Evolutionary conservation across 345 rosid species (phyloP), one percentile per base, ranked within the genome.

Genomic region (Boechera retrofracta): DNA sequence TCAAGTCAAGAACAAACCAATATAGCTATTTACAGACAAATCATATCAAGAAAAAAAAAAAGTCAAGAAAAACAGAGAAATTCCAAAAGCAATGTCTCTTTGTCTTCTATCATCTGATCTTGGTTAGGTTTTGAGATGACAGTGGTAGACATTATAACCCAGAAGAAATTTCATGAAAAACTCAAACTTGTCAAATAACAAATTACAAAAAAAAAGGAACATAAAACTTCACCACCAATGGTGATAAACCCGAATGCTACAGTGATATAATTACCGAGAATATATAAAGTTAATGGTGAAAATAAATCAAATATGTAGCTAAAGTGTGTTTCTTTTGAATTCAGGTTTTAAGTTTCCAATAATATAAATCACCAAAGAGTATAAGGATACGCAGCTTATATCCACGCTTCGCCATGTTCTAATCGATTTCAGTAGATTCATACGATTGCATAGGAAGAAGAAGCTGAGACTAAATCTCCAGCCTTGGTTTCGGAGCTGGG

Each of bases 341-440:
- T 45, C 53, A 35, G 35, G 21, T n/a, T 68, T 21, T 35, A 64
- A 54, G 51, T 52, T 70, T 33, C 39, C 41, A 66, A 31, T 1
- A 24, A 21, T 8, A 29, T 29, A 18, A 7, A 4, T 42, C 51
- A 63, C 4, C 9, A 69, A 51, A 61, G 55, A 72, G 31, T 63
- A 4, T 18, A 77, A 90, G 94, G 98, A 94, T 94, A 94, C 98
- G 98, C 79, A 90, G 91, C 92, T 92, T 94, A 79, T 88, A 90
- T 79, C 96, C 98, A 81, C 97, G 97, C 87, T 89, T 90, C 79
- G 94, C 85, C 97, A 92, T 92, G 77, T 72, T 78, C 42, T n/a
- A 53, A 54, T 64, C 7, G 44, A 54, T 31, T 49, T 59, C 66
- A 57, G 56, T 1, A 12, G 15, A 7, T 11, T 60, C 21, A 26